phyloP scores from a whole-genome alignment of 352 stramenopile species.

The Saprolegnia parasitica region DNA sequence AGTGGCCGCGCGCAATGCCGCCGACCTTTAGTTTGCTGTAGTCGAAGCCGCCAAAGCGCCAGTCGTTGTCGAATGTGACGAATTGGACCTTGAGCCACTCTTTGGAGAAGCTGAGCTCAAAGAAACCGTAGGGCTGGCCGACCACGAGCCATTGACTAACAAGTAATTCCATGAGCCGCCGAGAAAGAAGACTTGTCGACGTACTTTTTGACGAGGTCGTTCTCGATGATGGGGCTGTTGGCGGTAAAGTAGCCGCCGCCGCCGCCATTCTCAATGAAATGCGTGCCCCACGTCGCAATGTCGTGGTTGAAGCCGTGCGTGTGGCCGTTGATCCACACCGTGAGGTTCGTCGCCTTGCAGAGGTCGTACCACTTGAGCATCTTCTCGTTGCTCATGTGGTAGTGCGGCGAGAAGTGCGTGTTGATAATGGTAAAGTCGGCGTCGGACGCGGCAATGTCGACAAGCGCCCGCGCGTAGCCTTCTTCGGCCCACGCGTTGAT shows the following conservation, averaged over 20 bases:
- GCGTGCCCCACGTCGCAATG: conserved; percentile 74
- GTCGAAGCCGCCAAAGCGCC: conserved; percentile 71
- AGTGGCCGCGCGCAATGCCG: conserved; percentile 75
- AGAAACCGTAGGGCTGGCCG: conserved; percentile 79
- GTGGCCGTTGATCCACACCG: conserved; percentile 70
- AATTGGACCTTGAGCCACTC: conserved; percentile 83
- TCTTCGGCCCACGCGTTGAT: conserved; percentile 54
- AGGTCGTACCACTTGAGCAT: conserved; percentile 64
- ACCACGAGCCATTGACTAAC: conserved; percentile 61
- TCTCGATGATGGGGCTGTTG: conserved; percentile 35
- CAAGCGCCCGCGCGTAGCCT: conserved; percentile 44
- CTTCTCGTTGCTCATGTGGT: conserved; percentile 60
- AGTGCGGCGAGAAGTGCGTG: conserved; percentile 69
- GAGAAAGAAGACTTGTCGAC: neutral
- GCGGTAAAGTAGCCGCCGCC: conserved; percentile 66
- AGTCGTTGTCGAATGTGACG: conserved; percentile 74
- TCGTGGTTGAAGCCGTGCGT: conserved; percentile 73
- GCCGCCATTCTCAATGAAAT: conserved; percentile 69
- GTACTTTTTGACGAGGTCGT: conserved; percentile 31
- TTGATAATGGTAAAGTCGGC: conserved; percentile 71
- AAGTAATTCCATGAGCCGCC: neutral
- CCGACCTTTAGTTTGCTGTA: conserved; percentile 61
- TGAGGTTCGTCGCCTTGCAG: conserved; percentile 41
- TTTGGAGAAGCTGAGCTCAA: conserved; percentile 81
- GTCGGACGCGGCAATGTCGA: conserved; percentile 45